A percentile compares a stretch with the other conserved stretches of the same genome.
These are phyloP conservation scores for Nakaseomyces kungkrabaensis DNA, from an alignment of 1,139 yeast species.

Conservation along the genomic window DNA sequence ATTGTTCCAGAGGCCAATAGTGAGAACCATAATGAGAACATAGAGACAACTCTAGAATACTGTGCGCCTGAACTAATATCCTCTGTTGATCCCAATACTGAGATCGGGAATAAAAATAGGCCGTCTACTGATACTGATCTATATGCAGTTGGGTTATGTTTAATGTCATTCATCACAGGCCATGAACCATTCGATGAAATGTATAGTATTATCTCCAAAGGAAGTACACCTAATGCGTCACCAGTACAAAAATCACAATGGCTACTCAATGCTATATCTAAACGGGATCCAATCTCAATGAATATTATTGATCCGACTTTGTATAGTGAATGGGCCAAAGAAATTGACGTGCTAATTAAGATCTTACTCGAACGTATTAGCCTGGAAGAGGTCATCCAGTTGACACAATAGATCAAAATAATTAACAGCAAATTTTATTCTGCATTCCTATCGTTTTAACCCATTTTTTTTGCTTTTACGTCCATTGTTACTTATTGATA, in stretches of 20 bases:
- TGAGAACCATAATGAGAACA: not conserved
- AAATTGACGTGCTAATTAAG: constrained; percentile 8
- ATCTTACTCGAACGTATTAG: constrained; percentile 10
- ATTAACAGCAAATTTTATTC: not conserved
- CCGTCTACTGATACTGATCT: constrained; percentile 10
- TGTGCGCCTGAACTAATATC: constrained; percentile 14
- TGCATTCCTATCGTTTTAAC: not conserved
- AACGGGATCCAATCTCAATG: constrained; percentile 12
- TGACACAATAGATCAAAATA: not conserved
- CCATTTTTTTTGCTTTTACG: too few species aligned
- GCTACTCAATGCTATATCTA: constrained; percentile 15
- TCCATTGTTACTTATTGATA: too few species aligned
- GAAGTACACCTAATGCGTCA: constrained; percentile 4
- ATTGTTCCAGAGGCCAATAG: not conserved
- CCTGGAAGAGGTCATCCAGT: constrained; percentile 7
- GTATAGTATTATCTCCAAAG: constrained; percentile 2
- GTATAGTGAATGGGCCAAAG: constrained; percentile 35
- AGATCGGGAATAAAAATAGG: not conserved
- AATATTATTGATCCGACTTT: constrained; percentile 48
- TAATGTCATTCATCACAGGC: constrained; percentile 13
- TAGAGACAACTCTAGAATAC: constrained; percentile 15
- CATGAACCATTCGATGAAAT: constrained; percentile 15
- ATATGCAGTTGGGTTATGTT: constrained; percentile 16
- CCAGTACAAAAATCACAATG: constrained; percentile 16
- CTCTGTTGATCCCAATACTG: not conserved